These are phyloP conservation scores for Pyrenophora seminiperda DNA, from an alignment of 2,329 filamentous ascomycete species.

Conservation along the genomic window DNA sequence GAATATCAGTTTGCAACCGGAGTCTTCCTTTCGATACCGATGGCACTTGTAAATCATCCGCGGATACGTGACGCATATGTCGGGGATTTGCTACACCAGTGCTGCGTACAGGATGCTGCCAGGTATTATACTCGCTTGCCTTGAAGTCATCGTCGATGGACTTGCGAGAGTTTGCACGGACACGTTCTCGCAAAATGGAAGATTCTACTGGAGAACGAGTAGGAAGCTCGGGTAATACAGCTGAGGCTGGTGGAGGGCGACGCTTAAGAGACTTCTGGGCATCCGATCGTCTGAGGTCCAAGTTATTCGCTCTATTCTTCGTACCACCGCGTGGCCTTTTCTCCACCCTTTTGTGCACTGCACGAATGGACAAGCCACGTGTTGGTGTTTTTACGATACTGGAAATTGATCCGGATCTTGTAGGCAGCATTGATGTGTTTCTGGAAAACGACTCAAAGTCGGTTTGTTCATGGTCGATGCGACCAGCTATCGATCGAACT, in stretches of 20 bases:
- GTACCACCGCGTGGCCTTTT: slow-evolving; percentile 21
- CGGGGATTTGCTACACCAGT: not conserved
- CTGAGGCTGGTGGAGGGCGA: slow-evolving; percentile 7
- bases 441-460: slow-evolving; percentile 23
- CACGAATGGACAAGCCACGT: slow-evolving; percentile 36
- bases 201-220: not conserved
- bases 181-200: slow-evolving; percentile 3
- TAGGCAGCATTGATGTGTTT: slow-evolving; percentile 14
- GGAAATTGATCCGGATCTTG: slow-evolving; percentile 25
- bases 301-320: slow-evolving; percentile 12
- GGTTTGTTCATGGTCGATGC: slow-evolving; percentile 25
- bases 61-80: slow-evolving; percentile 15
- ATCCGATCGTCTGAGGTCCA: slow-evolving; percentile 30
- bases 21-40: slow-evolving; percentile 14
- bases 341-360: slow-evolving; percentile 26
- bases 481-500: slow-evolving; percentile 20
- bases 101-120: slow-evolving; percentile 14
- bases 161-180: not conserved
- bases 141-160: not conserved
- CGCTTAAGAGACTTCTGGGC: slow-evolving; percentile 34
- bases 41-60: slow-evolving; percentile 11
- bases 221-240: not conserved
- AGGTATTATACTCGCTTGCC: slow-evolving; percentile 9
- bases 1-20: slow-evolving; percentile 28
- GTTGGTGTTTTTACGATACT: slow-evolving; percentile 41